Evolutionary conservation across 2,329 filamentous ascomycete genomes (phyloP).

Genomic region (Xylariaceae sp.): DNA sequence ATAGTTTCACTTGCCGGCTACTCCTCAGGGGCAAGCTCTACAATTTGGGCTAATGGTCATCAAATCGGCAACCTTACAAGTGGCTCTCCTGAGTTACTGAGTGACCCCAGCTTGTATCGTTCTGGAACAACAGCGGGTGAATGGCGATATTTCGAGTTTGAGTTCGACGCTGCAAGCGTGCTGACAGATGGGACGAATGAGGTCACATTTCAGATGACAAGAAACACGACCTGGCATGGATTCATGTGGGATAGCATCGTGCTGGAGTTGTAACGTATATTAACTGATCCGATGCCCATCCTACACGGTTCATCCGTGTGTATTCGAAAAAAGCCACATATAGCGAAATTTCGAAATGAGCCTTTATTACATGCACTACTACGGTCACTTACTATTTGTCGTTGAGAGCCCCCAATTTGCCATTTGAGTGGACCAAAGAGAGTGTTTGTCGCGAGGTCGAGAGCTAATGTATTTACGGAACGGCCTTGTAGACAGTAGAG

Average conservation of each 20-base stretch:
- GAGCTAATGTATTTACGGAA: too few relatives aligned
- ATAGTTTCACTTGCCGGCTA: slow-evolving; percentile 45
- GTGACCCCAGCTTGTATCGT: slow-evolving; percentile 47
- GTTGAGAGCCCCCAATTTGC: too few relatives aligned
- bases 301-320: too few relatives aligned
- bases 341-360: too few relatives aligned
- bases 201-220: slow-evolving; percentile 19
- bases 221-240: slow-evolving; percentile 15
- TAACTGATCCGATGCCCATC: too few relatives aligned
- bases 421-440: too few relatives aligned
- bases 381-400: too few relatives aligned
- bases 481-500: too few relatives aligned
- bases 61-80: slow-evolving; percentile 42
- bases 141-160: slow-evolving; percentile 45
- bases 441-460: too few relatives aligned
- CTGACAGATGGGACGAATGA: slow-evolving; percentile 25
- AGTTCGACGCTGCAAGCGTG: slow-evolving; percentile 18
- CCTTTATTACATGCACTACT: too few relatives aligned
- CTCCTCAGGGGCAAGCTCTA: slow-evolving; percentile 38
- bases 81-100: slow-evolving; percentile 30
- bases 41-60: slow-evolving; percentile 40
- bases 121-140: slow-evolving; percentile 45
- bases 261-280: slow-evolving; percentile 10
- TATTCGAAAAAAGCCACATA: too few relatives aligned
- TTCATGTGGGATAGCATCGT: slow-evolving; percentile 18